These are phyloP conservation scores for Penstemon davidsonii DNA, from an alignment of 257 asterid genomes.

Conservation along the genomic window DNA sequence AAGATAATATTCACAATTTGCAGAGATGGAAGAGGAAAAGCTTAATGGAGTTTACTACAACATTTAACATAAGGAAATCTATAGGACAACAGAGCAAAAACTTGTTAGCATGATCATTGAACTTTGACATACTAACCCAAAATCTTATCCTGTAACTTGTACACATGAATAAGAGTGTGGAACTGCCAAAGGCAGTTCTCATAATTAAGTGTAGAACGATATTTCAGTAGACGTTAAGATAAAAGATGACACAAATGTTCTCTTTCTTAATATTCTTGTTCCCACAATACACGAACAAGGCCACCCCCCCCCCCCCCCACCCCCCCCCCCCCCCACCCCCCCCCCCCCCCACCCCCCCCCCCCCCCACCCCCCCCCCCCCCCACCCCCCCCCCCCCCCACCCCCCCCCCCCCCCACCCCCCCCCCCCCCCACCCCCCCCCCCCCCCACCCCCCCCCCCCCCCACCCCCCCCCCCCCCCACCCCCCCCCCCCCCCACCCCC, in stretches of 20 bases:
- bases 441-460: too few species aligned
- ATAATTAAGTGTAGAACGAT: too few species aligned
- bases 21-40: slow-evolving; percentile 18
- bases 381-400: too few species aligned
- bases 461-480: too few species aligned
- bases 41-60: slow-evolving; percentile 8
- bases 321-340: too few species aligned
- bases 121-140: not conserved
- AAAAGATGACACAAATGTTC: slow-evolving; percentile 18
- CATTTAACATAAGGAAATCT: not conserved
- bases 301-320: too few species aligned
- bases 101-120: not conserved
- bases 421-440: too few species aligned
- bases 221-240: not conserved
- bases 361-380: too few species aligned
- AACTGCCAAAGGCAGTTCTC: slow-evolving; percentile 6
- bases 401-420: too few species aligned
- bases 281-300: too few species aligned
- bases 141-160: slow-evolving; percentile 5
- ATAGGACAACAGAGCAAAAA: slow-evolving; percentile 3
- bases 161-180: slow-evolving; percentile 7
- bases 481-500: too few species aligned
- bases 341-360: too few species aligned
- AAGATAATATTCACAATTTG: slow-evolving; percentile 3
- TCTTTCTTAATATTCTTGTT: not conserved